phyloP scores from a whole-genome alignment of 176 grass and related monocot genomes.

The Phoenix roebelenii region DNA sequence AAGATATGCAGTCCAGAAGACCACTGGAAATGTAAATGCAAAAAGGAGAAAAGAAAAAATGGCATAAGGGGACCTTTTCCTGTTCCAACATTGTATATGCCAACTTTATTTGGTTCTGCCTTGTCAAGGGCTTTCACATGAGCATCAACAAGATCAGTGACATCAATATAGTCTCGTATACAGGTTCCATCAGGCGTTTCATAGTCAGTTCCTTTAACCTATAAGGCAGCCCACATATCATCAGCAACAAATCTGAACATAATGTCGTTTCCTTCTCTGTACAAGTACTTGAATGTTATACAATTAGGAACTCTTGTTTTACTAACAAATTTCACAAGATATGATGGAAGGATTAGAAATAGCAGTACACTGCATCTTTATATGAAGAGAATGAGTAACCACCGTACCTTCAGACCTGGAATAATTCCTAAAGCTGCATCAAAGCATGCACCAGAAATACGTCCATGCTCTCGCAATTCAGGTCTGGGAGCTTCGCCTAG shows the following conservation, averaged over 20 bases:
- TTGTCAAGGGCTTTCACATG: constrained; percentile 91
- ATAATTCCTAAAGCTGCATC: constrained; percentile 83
- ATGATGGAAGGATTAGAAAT: no score
- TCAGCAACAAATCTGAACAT: no score
- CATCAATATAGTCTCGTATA: constrained; percentile 87
- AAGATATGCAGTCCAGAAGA: no score
- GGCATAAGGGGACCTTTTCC: constrained; percentile 47
- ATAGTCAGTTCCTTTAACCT: constrained; percentile 92
- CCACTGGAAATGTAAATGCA: no score
- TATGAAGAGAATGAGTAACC: no score
- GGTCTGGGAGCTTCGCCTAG: constrained; percentile 78
- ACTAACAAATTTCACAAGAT: no score
- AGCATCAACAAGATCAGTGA: constrained; percentile 83
- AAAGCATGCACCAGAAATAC: constrained; percentile 90
- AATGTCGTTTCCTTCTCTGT: no score
- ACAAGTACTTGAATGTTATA: no score
- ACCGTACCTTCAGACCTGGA: constrained; percentile 63
- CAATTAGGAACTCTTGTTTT: no score
- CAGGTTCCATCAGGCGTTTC: constrained; percentile 79
- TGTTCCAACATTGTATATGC: constrained; percentile 95
- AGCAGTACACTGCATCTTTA: no score
- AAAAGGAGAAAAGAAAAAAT: no score
- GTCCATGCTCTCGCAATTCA: constrained; percentile 72
- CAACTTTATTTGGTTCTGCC: constrained; percentile 58
- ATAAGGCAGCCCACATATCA: not conserved